Conservation (phyloP, 805 yeast genomes). For the Zygoascus biomembranicola region DNA sequence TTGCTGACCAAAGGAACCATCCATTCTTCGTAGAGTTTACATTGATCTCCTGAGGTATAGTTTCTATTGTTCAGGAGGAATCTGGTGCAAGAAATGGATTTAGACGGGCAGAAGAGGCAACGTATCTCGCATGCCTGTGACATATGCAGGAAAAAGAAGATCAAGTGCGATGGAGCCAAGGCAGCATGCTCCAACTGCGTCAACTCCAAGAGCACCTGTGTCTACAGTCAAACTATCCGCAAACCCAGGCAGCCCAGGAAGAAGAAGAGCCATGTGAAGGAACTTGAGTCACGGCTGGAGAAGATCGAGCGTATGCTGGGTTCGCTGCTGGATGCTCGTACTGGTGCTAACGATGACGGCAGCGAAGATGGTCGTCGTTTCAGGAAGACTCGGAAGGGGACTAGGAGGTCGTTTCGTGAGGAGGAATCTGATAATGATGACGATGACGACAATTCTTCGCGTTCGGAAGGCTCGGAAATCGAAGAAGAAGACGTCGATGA, state of each 20-base stretch:
- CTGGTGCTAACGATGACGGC: background rate
- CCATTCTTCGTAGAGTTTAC: too few species aligned
- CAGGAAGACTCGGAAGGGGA: background rate
- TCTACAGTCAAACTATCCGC: conserved; percentile 24
- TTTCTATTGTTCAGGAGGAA: too few species aligned
- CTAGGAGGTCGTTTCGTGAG: background rate
- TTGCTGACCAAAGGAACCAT: too few species aligned
- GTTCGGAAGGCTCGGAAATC: background rate
- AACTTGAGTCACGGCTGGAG: conserved; percentile 19
- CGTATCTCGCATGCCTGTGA: conserved; percentile 87
- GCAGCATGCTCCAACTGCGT: conserved; percentile 69
- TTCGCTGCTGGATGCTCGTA: background rate
- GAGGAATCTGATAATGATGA: background rate
- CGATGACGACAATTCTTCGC: background rate
- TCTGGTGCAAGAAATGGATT: background rate
- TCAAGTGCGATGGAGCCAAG: conserved; percentile 59
- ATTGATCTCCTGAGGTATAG: too few species aligned
- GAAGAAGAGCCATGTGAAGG: conserved; percentile 10
- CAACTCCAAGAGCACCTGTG: conserved; percentile 69
- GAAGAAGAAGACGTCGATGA: too few species aligned
- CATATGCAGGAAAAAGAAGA: conserved; percentile 68
- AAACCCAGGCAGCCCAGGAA: conserved; percentile 14
- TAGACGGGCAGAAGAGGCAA: conserved; percentile 15
- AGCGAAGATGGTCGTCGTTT: background rate
- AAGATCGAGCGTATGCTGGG: conserved; percentile 23